Evolutionary conservation across 495 filamentous ascomycete genomes (phyloP), one percentile per base, ranked within the genome.

Genomic region (Pyrenopolyporus hunteri): DNA sequence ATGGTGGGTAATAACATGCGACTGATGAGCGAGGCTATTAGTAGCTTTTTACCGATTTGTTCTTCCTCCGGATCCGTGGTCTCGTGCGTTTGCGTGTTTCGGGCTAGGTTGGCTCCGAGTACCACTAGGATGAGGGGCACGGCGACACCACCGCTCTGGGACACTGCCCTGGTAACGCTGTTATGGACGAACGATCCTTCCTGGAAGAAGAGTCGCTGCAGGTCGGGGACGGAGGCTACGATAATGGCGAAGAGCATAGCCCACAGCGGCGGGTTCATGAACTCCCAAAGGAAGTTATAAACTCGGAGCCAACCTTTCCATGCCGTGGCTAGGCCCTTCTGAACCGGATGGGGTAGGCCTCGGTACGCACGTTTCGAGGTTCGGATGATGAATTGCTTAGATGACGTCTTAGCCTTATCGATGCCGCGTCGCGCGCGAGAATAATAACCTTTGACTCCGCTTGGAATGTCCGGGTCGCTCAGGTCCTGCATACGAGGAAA

Each of bases 191-290:
- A 97, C 3, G 92, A 91, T 20, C 93, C 94, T 10, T 90, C 85
- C 40, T 85, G 79, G 77, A 97, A 98, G 78, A 98, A 98, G 10
- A 92, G 75, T 22, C 76, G 75, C 71, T 98, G 93, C 2, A 98
- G 80, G 1, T 79, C 71, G 0, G 94, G 95, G n/a, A 97, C 83
- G 2, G 91, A 96, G 22, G 95, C 94, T 4, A 98, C 88, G 51
- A 97, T 70, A 51, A 98, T 87, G 13, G 95, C 89, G 14, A 84
- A 75, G 1, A 98, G 79, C 93, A 98, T 98, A 7, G 94, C 93
- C 91, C 93, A 98, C 1, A 98, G 85, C 0, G 94, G 95, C 4
- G 94, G 93, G 74, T 98, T 98, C 94, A 98, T 98, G 73, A 97
- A 94, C 29, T 89, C 88, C 89, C 89, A 92, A 6, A 89, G 59